Evolutionary conservation across 257 asterid genomes (phyloP).

Genomic region (Anisodus acutangulus): DNA sequence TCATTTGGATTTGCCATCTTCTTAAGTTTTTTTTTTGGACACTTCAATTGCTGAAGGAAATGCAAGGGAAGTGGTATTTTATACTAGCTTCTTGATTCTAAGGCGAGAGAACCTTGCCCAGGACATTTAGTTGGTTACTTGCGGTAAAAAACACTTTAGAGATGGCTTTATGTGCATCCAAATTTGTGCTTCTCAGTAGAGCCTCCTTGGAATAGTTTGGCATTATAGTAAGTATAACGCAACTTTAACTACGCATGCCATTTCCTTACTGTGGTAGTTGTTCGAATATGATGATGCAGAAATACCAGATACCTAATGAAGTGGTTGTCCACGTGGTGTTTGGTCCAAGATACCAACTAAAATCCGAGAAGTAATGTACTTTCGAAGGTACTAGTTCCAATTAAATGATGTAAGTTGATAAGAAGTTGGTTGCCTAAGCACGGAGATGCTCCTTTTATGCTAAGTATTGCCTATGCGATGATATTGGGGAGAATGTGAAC

Average conservation of each 20-base stretch:
- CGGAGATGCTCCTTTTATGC: not conserved
- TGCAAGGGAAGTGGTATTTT: not conserved
- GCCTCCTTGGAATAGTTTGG: not conserved
- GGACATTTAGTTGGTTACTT: not conserved
- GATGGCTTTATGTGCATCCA: not conserved
- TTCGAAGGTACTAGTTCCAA: not conserved
- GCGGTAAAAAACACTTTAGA: not conserved
- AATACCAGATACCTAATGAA: not conserved
- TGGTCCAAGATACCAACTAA: not conserved
- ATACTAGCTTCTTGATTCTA: not conserved
- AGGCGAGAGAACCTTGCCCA: not conserved
- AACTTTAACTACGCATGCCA: not conserved
- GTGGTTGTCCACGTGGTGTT: conserved; percentile 10
- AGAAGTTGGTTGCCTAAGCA: not conserved
- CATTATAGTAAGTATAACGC: not conserved
- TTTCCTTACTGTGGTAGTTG: not conserved
- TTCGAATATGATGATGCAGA: not conserved
- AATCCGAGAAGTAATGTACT: not conserved
- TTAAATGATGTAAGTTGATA: not conserved
- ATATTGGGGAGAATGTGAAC: not conserved
- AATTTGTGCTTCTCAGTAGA: not conserved
- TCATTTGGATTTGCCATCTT: conserved; percentile 5
- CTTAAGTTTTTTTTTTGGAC: not conserved
- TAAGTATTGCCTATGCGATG: not conserved
- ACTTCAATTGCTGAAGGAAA: not conserved